These are phyloP conservation scores for Avena insularis DNA, from an alignment of 176 grass and related monocot species.

Conservation along the genomic window DNA sequence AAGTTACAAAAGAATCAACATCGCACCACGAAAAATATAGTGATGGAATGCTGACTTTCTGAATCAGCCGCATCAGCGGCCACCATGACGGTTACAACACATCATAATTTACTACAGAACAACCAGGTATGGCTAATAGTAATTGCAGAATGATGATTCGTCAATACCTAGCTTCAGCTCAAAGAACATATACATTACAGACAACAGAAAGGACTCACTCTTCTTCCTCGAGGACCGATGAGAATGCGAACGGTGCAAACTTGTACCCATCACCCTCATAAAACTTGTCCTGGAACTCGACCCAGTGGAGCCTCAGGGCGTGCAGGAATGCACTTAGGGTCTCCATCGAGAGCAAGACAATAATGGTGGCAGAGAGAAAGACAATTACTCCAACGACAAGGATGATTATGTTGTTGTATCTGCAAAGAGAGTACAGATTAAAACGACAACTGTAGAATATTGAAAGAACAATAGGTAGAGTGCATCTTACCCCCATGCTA, in stretches of 20 bases:
- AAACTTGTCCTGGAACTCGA: slow-evolving; percentile 96
- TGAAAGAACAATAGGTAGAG: not conserved
- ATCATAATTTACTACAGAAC: slow-evolving; percentile 35
- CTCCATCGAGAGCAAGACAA: slow-evolving; percentile 93
- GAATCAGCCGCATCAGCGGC: not conserved
- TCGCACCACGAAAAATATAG: slow-evolving; percentile 1
- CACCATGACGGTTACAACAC: slow-evolving; percentile 6
- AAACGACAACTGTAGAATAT: not conserved
- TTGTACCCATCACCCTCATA: slow-evolving; percentile 98
- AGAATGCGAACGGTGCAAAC: slow-evolving; percentile 75
- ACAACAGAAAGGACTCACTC: slow-evolving; percentile 47
- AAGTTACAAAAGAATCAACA: slow-evolving; percentile 21
- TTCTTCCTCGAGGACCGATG: slow-evolving; percentile 66
- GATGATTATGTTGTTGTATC: slow-evolving; percentile 62
- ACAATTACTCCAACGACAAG: slow-evolving; percentile 56
- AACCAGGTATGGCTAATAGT: slow-evolving; percentile 11
- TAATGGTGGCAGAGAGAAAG: slow-evolving; percentile 72
- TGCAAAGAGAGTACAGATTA: slow-evolving; percentile 29
- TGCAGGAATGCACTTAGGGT: slow-evolving; percentile 91
- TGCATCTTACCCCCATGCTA: slow-evolving; percentile 74
- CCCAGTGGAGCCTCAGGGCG: slow-evolving; percentile 96
- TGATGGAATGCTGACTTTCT: slow-evolving; percentile 18
- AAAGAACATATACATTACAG: slow-evolving; percentile 28
- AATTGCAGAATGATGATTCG: not conserved
- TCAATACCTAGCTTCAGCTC: not conserved